Conservation (phyloP, 352 stramenopile species). For the Pythium aristosporum region DNA sequence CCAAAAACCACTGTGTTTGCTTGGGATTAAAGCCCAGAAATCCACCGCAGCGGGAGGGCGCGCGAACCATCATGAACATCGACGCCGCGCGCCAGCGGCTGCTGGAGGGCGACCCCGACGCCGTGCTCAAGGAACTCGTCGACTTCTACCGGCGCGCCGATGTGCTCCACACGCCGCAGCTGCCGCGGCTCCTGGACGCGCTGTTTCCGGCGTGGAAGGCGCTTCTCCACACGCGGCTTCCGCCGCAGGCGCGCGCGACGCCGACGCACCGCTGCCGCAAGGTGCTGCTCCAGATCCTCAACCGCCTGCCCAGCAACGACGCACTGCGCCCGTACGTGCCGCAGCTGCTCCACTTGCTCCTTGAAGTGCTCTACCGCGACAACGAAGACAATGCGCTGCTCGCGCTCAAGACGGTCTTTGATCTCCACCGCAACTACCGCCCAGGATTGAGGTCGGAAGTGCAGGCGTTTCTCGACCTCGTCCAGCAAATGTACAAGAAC, state of each 20-base stretch:
- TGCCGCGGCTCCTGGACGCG: slow-evolving; percentile 87
- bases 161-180: slow-evolving; percentile 89
- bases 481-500: slow-evolving; percentile 91
- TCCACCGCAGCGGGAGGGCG: not conserved
- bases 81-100: slow-evolving; percentile 86
- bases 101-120: slow-evolving; percentile 69
- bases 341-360: slow-evolving; percentile 90
- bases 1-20: slow-evolving; percentile 8
- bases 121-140: slow-evolving; percentile 80
- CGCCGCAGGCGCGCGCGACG: slow-evolving; percentile 74
- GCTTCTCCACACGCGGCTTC: slow-evolving; percentile 76
- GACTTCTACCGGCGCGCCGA: slow-evolving; percentile 87
- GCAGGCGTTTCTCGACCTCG: slow-evolving; percentile 84
- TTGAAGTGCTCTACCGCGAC: slow-evolving; percentile 93
- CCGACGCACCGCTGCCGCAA: slow-evolving; percentile 89
- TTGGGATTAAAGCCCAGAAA: slow-evolving; percentile 28
- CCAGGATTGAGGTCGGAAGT: slow-evolving; percentile 90
- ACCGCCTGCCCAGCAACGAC: slow-evolving; percentile 94
- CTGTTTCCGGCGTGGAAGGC: slow-evolving; percentile 90
- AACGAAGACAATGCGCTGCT: slow-evolving; percentile 97
- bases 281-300: slow-evolving; percentile 93
- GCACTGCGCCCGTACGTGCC: slow-evolving; percentile 92
- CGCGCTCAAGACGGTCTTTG: slow-evolving; percentile 95
- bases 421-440: slow-evolving; percentile 96
- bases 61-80: slow-evolving; percentile 69